Conservation (phyloP, 441 rosid genomes). For the Sinapis alba region DNA sequence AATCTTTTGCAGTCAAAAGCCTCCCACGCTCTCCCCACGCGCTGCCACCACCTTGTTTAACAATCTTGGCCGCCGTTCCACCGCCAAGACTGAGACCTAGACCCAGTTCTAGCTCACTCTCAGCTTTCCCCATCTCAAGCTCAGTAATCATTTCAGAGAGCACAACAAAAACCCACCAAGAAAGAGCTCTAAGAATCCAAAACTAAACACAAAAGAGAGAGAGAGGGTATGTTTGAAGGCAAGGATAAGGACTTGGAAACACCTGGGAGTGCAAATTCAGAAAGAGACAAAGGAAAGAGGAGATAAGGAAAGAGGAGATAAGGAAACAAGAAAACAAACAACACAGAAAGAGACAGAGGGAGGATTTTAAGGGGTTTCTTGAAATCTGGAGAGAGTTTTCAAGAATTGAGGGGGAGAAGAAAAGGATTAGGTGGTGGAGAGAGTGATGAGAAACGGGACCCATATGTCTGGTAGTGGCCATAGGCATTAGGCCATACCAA, state of each 20-base stretch:
- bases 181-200: constrained; percentile 17
- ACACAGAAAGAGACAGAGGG: constrained; percentile 31
- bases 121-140: constrained; percentile 46
- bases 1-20: constrained; percentile 77
- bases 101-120: constrained; percentile 65
- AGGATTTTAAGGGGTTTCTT: constrained; percentile 35
- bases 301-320: constrained; percentile 14
- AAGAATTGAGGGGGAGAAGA: constrained; percentile 22
- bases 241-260: constrained; percentile 2
- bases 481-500: constrained; percentile 40
- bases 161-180: constrained; percentile 41
- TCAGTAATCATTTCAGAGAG: constrained; percentile 38
- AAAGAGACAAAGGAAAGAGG: constrained; percentile 23
- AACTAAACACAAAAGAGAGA: not conserved
- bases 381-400: constrained; percentile 14
- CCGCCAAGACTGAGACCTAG: constrained; percentile 67
- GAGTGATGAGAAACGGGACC: constrained; percentile 72
- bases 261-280: constrained; percentile 36
- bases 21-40: constrained; percentile 72
- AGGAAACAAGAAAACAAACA: constrained; percentile 37
- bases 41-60: constrained; percentile 32
- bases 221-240: constrained; percentile 4
- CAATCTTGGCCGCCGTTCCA: constrained; percentile 42
- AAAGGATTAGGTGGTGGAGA: constrained; percentile 47
- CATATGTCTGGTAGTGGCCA: constrained; percentile 76